Evolutionary conservation across 768 basidiomycete genomes (phyloP).

Genomic region (Saitozyma podzolica): DNA sequence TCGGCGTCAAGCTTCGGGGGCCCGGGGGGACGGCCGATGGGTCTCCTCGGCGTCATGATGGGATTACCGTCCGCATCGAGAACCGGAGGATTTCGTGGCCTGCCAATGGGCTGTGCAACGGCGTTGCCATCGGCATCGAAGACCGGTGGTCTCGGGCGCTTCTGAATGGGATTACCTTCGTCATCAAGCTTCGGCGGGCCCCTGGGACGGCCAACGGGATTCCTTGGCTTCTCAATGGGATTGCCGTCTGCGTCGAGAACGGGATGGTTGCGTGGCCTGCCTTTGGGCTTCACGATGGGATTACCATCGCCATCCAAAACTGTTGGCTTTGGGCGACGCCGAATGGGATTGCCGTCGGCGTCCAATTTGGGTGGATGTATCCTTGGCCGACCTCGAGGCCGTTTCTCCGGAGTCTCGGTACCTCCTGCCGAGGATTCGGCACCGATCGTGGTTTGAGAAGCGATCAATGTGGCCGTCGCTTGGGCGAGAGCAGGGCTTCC

Average conservation of each 20-base stretch:
- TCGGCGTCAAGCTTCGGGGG: not conserved
- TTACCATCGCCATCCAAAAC: constrained; percentile 7
- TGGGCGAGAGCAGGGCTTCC: not conserved
- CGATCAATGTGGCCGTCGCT: not conserved
- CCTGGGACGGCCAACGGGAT: not conserved
- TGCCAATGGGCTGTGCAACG: not conserved
- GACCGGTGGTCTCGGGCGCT: not conserved
- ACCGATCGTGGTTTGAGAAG: not conserved
- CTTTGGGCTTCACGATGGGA: not conserved
- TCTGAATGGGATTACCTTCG: not conserved
- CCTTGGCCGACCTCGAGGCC: constrained; percentile 1
- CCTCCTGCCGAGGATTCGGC: no score
- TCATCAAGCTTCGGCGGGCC: constrained; percentile 1
- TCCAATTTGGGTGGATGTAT: constrained; percentile 1
- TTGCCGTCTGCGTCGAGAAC: not conserved
- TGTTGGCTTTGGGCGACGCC: not conserved
- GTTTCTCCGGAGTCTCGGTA: no score
- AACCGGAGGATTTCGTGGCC: not conserved
- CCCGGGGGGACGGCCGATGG: not conserved
- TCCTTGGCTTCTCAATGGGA: not conserved
- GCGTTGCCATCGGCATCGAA: not conserved
- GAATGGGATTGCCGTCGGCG: constrained; percentile 3
- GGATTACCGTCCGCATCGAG: not conserved
- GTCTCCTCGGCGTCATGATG: not conserved
- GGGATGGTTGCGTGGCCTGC: not conserved